Conservation (phyloP, 495 filamentous ascomycete species). For the Neurospora sp. region DNA sequence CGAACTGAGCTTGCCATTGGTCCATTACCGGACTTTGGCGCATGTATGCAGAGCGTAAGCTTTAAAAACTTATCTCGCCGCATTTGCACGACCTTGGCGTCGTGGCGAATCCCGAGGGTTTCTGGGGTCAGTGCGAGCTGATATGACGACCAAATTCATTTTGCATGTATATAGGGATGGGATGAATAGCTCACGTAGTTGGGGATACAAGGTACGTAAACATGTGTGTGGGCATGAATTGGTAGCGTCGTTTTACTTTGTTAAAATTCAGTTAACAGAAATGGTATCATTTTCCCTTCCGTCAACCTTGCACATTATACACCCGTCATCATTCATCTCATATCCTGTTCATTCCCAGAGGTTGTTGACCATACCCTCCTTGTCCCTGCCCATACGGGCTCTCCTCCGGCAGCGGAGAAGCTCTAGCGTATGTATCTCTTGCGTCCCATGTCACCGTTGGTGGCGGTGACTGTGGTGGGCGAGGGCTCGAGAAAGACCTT, state of each 20-base stretch:
- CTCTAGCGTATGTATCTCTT: conserved; percentile 24
- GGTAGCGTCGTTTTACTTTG: neutral
- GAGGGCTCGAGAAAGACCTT: conserved; percentile 39
- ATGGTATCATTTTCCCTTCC: neutral
- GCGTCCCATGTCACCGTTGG: conserved; percentile 30
- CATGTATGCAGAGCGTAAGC: neutral
- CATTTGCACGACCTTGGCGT: neutral
- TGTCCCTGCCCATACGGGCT: conserved; percentile 9
- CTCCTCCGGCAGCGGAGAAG: conserved; percentile 13
- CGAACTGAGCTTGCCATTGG: neutral
- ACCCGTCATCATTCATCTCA: conserved; percentile 9
- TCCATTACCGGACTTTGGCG: neutral
- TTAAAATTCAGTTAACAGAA: neutral
- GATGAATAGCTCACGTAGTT: neutral
- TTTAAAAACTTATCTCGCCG: neutral
- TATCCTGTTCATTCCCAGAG: conserved; percentile 39
- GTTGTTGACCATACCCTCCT: conserved; percentile 24
- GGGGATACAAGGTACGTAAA: neutral
- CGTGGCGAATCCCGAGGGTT: neutral
- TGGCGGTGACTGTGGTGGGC: conserved; percentile 25
- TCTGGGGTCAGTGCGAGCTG: neutral
- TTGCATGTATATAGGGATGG: neutral
- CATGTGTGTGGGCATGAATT: neutral
- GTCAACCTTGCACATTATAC: neutral
- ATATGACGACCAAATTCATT: neutral